Conservation (phyloP, 2,329 filamentous ascomycete species). For the Cladosporium cucumerinum region DNA sequence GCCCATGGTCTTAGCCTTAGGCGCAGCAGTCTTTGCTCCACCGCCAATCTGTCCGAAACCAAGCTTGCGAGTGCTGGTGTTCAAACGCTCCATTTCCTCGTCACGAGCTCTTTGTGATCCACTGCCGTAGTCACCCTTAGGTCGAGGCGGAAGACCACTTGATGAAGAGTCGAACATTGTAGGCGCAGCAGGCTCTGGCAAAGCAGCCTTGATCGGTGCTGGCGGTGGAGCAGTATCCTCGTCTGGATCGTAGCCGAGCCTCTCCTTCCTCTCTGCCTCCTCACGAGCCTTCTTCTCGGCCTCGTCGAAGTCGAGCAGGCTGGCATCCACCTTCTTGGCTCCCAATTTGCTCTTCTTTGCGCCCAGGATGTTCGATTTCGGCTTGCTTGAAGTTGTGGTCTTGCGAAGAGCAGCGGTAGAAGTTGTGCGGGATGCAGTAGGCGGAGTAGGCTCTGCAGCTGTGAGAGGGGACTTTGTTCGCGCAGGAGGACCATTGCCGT, state of each 20-base stretch:
- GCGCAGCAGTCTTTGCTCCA: conserved; percentile 47
- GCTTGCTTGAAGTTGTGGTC: conserved; percentile 59
- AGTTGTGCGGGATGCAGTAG: conserved; percentile 67
- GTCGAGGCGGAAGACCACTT: conserved; percentile 58
- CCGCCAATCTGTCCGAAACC: conserved; percentile 84
- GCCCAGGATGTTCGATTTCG: conserved; percentile 65
- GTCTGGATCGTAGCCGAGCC: conserved; percentile 91
- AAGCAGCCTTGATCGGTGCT: conserved; percentile 44
- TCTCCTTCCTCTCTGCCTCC: conserved; percentile 92
- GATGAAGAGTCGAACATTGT: conserved; percentile 67
- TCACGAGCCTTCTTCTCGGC: conserved; percentile 96
- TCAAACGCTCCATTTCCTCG: conserved; percentile 81
- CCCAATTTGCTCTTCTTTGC: conserved; percentile 61
- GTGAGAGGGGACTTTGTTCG: conserved; percentile 79
- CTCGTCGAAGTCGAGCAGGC: conserved; percentile 88
- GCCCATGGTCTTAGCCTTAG: conserved; percentile 71
- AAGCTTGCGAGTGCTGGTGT: conserved; percentile 80
- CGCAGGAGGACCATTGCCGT: conserved; percentile 58
- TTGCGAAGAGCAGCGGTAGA: conserved; percentile 82
- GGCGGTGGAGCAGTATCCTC: conserved; percentile 62
- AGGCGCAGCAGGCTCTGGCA: conserved; percentile 45
- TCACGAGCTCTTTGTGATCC: conserved; percentile 54
- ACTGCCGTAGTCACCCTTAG: conserved; percentile 57
- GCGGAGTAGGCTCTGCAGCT: conserved; percentile 54
- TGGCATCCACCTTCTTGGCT: conserved; percentile 71